Conservation (phyloP, 2,329 filamentous ascomycete species). For the Cytospora chrysosperma region DNA sequence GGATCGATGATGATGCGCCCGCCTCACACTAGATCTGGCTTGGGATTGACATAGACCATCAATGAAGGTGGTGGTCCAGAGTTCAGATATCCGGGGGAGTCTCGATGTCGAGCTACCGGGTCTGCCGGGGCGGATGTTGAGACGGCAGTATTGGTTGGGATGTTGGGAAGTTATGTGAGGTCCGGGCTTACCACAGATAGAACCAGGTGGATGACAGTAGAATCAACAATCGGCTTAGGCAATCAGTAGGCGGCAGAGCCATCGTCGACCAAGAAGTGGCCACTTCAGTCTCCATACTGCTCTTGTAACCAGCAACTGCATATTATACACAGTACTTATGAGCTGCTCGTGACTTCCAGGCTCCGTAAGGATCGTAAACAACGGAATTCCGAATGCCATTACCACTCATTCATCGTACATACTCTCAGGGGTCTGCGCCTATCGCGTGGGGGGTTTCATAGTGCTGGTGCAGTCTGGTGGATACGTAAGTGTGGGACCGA, state of each 20-base stretch:
- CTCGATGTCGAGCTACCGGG: neutral
- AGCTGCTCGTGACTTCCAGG: neutral
- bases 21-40: neutral
- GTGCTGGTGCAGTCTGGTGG: too few relatives aligned
- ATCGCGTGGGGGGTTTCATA: neutral
- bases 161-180: neutral
- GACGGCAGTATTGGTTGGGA: neutral
- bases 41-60: neutral
- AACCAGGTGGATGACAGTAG: slow-evolving; percentile 10
- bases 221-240: neutral
- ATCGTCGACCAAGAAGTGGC: neutral
- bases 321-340: neutral
- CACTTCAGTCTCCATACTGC: neutral
- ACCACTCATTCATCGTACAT: neutral
- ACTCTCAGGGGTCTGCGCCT: neutral
- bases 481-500: neutral
- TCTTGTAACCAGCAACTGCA: neutral
- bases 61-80: neutral
- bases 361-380: neutral
- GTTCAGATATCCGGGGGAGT: neutral
- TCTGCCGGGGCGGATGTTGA: neutral
- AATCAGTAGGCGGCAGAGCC: neutral
- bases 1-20: neutral
- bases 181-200: neutral
- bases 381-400: neutral